Base-by-base conservation (phyloP, 1,284 basidiomycete genomes). In the Rhodotorula sp. region DNA sequence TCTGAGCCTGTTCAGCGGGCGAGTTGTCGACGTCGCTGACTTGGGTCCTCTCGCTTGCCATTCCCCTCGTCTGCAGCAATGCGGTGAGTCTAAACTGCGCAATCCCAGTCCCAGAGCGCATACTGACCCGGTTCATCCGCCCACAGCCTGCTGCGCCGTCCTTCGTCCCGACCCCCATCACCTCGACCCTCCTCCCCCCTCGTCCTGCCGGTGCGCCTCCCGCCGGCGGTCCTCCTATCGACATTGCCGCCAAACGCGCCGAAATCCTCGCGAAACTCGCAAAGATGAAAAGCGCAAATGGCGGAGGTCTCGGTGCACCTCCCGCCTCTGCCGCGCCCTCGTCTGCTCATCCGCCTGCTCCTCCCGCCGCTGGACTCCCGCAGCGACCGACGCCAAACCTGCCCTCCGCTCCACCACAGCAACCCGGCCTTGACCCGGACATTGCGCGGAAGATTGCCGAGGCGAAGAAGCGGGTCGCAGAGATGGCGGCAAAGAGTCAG, bases 401-500 rank as follows among this genome's bases (percentile, higher is more conserved):
- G 29, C 67, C 73, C 17, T 55, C 71, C 10, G 62, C 60, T 5
- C 68, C 68, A 2, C 27, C 54, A 7, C 62, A 70, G 30, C 51
- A 46, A 49, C 62, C 70, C 1, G 67, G 62, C 32, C 48, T 71
- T 24, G 72, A 74, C 24, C 66, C 67, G 0, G 69, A 69, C 22
- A 56, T 75, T 24, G 74, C 76, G 22, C 67, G 62, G 30, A 75
- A 74, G 51, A 75, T 77, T n/a, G 77, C 76, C n/a, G 77, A 78
- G 55, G 76, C 76, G 22, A 75, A 73, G 66, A 61, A 73, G 49
- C 71, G 72, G 52, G 76, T 77, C 15, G 74, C 77, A 44, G 68
- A 70, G n/a, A 76, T 77, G 74, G 69, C 72, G 22, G 74, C 74
- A 13, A 70, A 62, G 62, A 76, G 63, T 20, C 62, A 64, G 52